Evolutionary conservation across 805 yeast genomes (phyloP), one percentile per base, ranked within the genome.

Genomic region (Helenozyma rhizophorensis): DNA sequence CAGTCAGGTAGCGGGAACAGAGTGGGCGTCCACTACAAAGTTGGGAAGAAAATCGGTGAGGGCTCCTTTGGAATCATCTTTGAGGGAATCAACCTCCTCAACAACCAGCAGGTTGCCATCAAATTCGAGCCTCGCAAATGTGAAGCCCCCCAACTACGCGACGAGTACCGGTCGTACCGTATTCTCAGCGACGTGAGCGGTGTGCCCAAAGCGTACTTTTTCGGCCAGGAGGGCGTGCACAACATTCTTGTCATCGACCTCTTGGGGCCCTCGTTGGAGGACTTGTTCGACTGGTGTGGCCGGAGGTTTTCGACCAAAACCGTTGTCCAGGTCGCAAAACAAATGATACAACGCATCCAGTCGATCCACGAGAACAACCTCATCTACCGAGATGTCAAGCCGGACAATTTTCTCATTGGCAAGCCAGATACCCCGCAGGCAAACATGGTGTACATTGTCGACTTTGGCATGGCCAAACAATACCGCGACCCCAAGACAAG

Each of bases 401-500:
- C 98, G 1, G 98, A 93, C 59, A 93, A 93, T 65, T 93, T 93
- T 50, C 70, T 93, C 45, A 86, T 93, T 51, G 97, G 97, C 12
- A 78, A 88, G 53, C 94, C 93, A 9, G 83, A 81, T 27, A 73
- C 87, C 25, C 78, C 84, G 11, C 84, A 85, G 49, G 95, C 89
- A 37, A 88, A 89, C 56, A 72, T 74, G 37, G 85, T 93, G 32
- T 88, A 86, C 62, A 71, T 93, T 42, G 95, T 93, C 34, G 98
- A 93, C 63, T 93, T 93, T 57, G 98, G 98, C 43, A 93, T 93
- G 97, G 97, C 97, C 19, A 93, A 93, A 62, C 94, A 86, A 54
- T 93, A 89, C 63, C 78, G 97, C 56, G 98, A 93, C 65, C 97
- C 97, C 33, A 83, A 86, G 60, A 83, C 97, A 9, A 87, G 87